A percentile compares a stretch with the other conserved stretches of the same genome.
phyloP scores from a whole-genome alignment of 805 yeast genomes.

The Kodamaea kaohsiungensis region DNA sequence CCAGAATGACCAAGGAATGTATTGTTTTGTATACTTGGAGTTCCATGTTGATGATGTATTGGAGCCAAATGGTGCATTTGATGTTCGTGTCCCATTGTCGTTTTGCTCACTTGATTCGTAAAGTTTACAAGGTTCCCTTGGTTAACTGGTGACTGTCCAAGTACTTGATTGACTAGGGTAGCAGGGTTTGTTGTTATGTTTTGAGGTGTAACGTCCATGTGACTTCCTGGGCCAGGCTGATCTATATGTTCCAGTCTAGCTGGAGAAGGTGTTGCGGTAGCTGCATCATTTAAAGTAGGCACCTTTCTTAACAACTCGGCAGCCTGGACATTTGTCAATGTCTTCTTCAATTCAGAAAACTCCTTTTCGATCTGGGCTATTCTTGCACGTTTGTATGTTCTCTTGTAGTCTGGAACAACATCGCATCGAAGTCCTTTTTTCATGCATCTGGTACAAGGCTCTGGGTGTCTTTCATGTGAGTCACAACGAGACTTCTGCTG shows the following conservation, averaged over 20 bases:
- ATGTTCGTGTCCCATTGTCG: not conserved
- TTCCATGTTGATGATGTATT: not conserved
- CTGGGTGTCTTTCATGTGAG: constrained; percentile 72
- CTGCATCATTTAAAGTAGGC: constrained; percentile 18
- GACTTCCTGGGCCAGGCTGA: not conserved
- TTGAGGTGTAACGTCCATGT: not conserved
- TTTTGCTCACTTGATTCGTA: not conserved
- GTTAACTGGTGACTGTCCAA: not conserved
- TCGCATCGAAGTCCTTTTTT: constrained; percentile 72
- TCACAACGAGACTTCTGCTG: constrained; percentile 94
- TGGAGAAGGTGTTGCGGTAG: not conserved
- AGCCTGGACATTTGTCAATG: constrained; percentile 40
- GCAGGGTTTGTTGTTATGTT: not conserved
- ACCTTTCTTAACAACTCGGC: constrained; percentile 29
- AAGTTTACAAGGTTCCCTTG: not conserved
- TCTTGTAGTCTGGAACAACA: constrained; percentile 76
- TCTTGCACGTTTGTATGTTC: constrained; percentile 86
- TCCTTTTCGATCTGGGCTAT: constrained; percentile 84
- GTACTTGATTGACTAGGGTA: not conserved
- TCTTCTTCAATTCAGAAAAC: constrained; percentile 64
- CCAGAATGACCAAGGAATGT: not conserved
- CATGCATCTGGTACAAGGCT: constrained; percentile 79
- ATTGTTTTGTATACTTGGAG: not conserved
- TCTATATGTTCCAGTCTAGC: not conserved
- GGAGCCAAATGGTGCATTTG: not conserved